A percentile compares a stretch with the other conserved stretches of the same genome.
Evolutionary conservation across 176 grass and related monocot genomes (phyloP).

Genomic region (Themeda triandra): DNA sequence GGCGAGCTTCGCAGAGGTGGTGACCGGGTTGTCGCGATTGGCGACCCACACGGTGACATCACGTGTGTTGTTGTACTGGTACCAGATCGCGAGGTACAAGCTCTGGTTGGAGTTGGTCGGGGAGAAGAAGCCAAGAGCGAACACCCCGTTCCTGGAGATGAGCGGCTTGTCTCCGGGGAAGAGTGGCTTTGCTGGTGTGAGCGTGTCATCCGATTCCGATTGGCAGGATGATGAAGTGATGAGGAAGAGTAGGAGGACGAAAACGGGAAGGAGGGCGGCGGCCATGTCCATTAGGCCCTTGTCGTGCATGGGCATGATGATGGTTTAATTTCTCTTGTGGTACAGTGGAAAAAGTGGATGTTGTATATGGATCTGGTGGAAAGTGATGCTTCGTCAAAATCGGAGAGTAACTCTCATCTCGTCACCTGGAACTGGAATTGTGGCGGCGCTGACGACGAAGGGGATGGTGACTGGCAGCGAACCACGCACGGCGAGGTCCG

Average conservation of each 20-base stretch:
- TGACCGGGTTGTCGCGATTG: constrained; percentile 34
- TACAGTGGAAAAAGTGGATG: too few relatives aligned
- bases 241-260: neutral
- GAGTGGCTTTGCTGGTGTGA: neutral
- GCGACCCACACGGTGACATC: constrained; percentile 26
- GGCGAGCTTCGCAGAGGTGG: neutral
- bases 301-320: too few relatives aligned
- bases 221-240: neutral
- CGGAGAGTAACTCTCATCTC: too few relatives aligned
- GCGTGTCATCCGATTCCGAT: neutral
- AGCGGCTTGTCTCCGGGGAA: neutral
- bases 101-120: neutral
- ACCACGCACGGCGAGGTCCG: too few relatives aligned
- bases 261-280: neutral
- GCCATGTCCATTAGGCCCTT: too few relatives aligned
- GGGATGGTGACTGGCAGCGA: too few relatives aligned
- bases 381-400: too few relatives aligned
- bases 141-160: constrained; percentile 20
- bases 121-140: constrained; percentile 39
- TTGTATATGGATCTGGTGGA: too few relatives aligned
- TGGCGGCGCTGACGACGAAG: too few relatives aligned
- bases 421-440: too few relatives aligned
- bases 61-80: constrained; percentile 19
- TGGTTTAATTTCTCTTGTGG: too few relatives aligned
- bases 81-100: constrained; percentile 33